Base-by-base conservation (phyloP, 495 filamentous ascomycete species). In the Tuber aestivum region DNA sequence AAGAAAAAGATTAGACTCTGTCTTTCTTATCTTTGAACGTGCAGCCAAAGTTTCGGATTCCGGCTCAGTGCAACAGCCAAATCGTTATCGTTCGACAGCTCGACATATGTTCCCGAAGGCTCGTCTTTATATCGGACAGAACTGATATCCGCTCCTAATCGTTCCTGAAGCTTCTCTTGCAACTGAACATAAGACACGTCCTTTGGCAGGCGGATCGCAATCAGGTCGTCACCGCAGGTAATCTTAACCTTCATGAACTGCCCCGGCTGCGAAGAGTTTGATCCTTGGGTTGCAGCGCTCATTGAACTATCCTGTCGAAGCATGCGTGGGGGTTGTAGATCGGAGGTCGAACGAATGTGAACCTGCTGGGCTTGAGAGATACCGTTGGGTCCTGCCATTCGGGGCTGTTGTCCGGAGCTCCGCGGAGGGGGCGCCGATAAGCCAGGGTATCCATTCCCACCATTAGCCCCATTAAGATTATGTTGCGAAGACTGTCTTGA, bases 51-150 rank as follows among this genome's bases (percentile, higher is more conserved):
- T 84, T 97, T 97, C 72, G 92, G 90, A 84, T 97, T 97, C 81
- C 93, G 86, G 80, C 90, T 87, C 79, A 97, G 84, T 6, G 95
- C 95, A 77, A 89, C 85, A 78, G 92, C 90, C 72, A 99, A 84
- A 83, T 97, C 94, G 70, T 90, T 87, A 83, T 99, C 91, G 82
- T 87, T 92, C 81, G 91, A 84, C 72, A 99, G 85, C 71, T 89
- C 88, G 75, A 91, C 88, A 78, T 90, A 91, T 72, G 92, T 87
- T 35, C 92, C 92, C 9, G 90, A 91, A 10, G 89, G 85, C 82
- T 98, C 94, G 77, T 98, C 94, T 84, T 91, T 91, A 86, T 97
- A 98, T 80, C 90, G 91, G 70, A 95, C 89, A 85, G 92, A 92
- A 20, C 71, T 78, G 20, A 83, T 38, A 35, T 78, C 72, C 35